Conservation (phyloP, 257 asterid genomes). For the Buddleja alternifolia region DNA sequence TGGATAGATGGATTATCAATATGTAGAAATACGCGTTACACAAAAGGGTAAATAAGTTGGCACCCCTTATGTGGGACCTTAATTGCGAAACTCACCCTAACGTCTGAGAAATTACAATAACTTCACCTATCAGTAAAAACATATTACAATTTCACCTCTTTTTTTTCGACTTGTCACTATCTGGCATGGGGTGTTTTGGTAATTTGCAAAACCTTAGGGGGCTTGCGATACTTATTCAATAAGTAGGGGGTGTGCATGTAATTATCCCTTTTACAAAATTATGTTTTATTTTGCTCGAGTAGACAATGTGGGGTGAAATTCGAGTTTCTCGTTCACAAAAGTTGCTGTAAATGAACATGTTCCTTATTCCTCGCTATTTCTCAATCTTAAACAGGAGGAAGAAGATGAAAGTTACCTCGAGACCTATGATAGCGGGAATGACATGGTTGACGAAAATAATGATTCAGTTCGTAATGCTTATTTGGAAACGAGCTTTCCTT, state of each 20-base stretch:
- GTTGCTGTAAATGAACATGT: background rate
- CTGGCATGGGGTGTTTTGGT: no score
- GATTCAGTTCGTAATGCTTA: slow-evolving; percentile 20
- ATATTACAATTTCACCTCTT: no score
- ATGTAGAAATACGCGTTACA: background rate
- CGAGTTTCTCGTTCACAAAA: background rate
- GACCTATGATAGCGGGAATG: slow-evolving; percentile 41
- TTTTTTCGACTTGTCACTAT: no score
- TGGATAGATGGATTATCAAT: background rate
- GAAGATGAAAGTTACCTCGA: slow-evolving; percentile 48
- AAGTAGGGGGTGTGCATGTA: no score
- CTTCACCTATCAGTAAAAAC: no score
- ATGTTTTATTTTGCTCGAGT: background rate
- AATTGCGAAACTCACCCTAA: no score
- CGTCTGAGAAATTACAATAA: no score
- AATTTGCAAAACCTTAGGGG: no score
- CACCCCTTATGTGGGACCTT: no score
- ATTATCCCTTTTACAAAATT: no score
- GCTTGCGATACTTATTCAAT: no score
- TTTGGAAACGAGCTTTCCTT: slow-evolving; percentile 46
- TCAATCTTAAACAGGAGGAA: slow-evolving; percentile 49
- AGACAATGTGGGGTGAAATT: background rate
- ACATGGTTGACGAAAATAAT: slow-evolving; percentile 28
- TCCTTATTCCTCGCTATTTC: background rate
- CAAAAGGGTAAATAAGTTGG: no score